Evolutionary conservation across 768 basidiomycete genomes (phyloP).

Genomic region (Boletus rufocinnamomeus): DNA sequence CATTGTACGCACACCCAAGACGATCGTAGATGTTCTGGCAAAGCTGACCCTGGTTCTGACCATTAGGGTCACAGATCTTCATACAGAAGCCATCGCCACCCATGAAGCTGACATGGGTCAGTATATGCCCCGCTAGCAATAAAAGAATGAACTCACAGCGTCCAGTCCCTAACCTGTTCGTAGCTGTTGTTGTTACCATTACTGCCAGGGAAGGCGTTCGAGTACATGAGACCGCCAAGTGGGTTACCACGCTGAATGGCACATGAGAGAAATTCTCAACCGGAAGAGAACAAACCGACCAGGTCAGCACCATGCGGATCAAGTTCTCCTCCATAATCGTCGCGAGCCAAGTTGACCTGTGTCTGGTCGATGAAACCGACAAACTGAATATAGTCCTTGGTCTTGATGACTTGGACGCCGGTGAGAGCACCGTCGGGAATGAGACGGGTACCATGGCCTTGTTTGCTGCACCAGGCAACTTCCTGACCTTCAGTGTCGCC

Average conservation of each 20-base stretch:
- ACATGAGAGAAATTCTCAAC: constrained; percentile 19
- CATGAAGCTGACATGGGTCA: constrained; percentile 55
- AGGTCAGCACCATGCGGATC: constrained; percentile 74
- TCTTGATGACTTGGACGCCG: constrained; percentile 65
- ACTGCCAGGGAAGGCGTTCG: constrained; percentile 55
- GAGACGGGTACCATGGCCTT: constrained; percentile 67
- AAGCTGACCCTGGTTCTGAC: constrained; percentile 48
- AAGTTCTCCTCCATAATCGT: constrained; percentile 75
- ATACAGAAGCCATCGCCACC: constrained; percentile 66
- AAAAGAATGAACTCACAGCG: constrained; percentile 47
- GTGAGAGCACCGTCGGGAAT: constrained; percentile 66
- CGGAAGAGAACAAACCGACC: constrained; percentile 33
- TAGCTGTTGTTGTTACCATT: constrained; percentile 42
- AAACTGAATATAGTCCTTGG: constrained; percentile 60
- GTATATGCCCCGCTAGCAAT: neutral
- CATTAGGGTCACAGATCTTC: constrained; percentile 67
- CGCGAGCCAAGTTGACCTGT: constrained; percentile 49
- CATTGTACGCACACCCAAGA: constrained; percentile 74
- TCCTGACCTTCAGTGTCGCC: constrained; percentile 68
- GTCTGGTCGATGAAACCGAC: constrained; percentile 70
- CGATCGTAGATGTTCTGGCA: constrained; percentile 78
- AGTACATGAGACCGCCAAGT: constrained; percentile 69
- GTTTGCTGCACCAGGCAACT: constrained; percentile 79
- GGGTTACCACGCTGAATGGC: constrained; percentile 71
- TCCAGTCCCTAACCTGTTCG: constrained; percentile 68